phyloP scores from a whole-genome alignment of 768 basidiomycete genomes.

The Kwoniella botswanensis region DNA sequence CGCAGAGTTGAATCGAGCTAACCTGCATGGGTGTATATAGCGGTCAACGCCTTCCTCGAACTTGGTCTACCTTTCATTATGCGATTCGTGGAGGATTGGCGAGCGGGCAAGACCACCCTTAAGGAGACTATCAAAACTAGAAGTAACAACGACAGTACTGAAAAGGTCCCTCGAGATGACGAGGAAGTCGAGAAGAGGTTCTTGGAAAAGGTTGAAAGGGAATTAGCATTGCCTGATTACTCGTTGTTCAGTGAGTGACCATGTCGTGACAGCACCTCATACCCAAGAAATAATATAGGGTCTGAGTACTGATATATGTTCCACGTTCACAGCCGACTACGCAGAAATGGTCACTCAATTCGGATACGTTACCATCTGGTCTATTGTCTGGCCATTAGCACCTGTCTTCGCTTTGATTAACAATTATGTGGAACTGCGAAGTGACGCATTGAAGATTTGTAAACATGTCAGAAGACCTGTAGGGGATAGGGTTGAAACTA shows the following conservation, averaged over 20 bases:
- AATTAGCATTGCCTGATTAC: constrained; percentile 81
- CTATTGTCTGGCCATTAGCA: constrained; percentile 90
- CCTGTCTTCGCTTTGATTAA: constrained; percentile 87
- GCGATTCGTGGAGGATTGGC: constrained; percentile 62
- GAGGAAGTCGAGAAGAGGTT: constrained; percentile 74
- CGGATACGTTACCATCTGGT: constrained; percentile 91
- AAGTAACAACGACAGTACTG: constrained; percentile 12
- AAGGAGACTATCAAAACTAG: constrained; percentile 37
- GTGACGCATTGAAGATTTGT: constrained; percentile 94
- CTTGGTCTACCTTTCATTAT: constrained; percentile 79
- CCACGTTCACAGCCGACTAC: constrained; percentile 67
- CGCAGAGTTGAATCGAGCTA: background rate
- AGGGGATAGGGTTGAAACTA: constrained; percentile 83
- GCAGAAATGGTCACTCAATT: constrained; percentile 92
- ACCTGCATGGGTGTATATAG: constrained; percentile 35
- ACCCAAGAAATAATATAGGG: background rate
- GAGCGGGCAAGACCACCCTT: constrained; percentile 50
- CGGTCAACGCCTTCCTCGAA: constrained; percentile 75
- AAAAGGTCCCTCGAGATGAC: constrained; percentile 24
- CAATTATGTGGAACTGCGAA: constrained; percentile 84
- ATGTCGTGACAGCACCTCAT: background rate
- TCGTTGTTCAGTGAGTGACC: constrained; percentile 66
- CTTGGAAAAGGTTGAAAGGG: constrained; percentile 74
- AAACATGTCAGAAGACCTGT: constrained; percentile 82
- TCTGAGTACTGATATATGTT: background rate